Evolutionary conservation across 2,329 filamentous ascomycete species (phyloP).

Genomic region (Colletotrichum sp.): DNA sequence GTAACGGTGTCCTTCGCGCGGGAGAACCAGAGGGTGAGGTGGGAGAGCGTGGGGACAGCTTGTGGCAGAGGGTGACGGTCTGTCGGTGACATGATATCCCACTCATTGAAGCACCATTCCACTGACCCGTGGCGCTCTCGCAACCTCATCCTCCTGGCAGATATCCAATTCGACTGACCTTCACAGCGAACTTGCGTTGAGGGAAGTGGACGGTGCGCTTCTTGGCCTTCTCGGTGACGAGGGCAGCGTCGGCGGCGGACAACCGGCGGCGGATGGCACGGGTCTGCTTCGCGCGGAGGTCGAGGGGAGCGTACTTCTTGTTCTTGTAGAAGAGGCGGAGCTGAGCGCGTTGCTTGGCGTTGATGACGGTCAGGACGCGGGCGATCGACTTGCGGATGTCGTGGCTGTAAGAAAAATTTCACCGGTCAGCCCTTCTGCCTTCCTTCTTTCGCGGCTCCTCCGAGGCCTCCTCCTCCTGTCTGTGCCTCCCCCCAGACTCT

Average conservation of each 20-base stretch:
- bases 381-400: conserved; percentile 99
- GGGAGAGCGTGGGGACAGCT: not conserved
- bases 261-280: conserved; percentile 96
- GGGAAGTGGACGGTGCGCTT: conserved; percentile 97
- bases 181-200: conserved; percentile 98
- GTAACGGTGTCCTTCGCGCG: not conserved
- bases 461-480: conserved; percentile 13
- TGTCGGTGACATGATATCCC: not conserved
- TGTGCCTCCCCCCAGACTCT: not conserved
- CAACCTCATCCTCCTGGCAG: not conserved
- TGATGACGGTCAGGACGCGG: conserved; percentile 98
- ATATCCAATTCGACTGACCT: conserved; percentile 63
- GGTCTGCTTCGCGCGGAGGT: conserved; percentile 98
- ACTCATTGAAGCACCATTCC: not conserved
- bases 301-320: conserved; percentile 99
- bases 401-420: conserved; percentile 65
- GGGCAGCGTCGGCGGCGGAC: conserved; percentile 86
- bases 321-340: conserved; percentile 99
- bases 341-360: conserved; percentile 98
- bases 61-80: not conserved
- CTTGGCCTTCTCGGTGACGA: conserved; percentile 91
- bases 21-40: not conserved
- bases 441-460: not conserved
- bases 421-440: conserved; percentile 11
- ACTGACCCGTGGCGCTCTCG: not conserved